These are phyloP conservation scores for Neolentinus lepideus DNA, from an alignment of 1,284 basidiomycete genomes.

Conservation along the genomic window DNA sequence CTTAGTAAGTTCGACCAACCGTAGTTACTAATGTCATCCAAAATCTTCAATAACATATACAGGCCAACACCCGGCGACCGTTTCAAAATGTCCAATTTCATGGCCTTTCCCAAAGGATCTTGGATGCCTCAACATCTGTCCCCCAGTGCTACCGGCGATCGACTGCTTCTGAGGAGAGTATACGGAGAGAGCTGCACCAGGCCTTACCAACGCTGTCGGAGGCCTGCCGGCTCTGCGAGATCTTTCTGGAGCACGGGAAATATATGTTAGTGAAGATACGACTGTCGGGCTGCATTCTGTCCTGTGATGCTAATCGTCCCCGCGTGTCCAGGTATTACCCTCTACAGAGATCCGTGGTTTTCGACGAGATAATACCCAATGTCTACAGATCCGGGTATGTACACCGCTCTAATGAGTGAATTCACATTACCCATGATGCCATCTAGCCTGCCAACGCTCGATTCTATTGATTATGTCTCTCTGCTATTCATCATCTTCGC, in stretches of 20 bases:
- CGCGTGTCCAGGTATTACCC: conserved; percentile 19
- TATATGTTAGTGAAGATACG: conserved; percentile 31
- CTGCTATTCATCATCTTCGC: conserved; percentile 46
- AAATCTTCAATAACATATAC: neutral
- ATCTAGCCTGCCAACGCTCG: neutral
- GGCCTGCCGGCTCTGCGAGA: conserved; percentile 44
- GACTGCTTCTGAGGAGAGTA: neutral
- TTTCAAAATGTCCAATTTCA: conserved; percentile 7
- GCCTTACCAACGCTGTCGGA: conserved; percentile 44
- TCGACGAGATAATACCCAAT: conserved; percentile 39
- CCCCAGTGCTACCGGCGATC: neutral
- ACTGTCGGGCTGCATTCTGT: neutral
- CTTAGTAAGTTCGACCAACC: conserved; percentile 33
- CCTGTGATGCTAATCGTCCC: too few relatives aligned
- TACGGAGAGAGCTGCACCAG: conserved; percentile 31
- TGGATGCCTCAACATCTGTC: conserved; percentile 14
- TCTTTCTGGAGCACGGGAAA: conserved; percentile 46
- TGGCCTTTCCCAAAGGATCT: conserved; percentile 15
- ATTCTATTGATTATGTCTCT: conserved; percentile 29
- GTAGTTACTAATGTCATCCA: neutral
- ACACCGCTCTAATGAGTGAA: neutral
- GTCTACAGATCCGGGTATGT: conserved; percentile 31
- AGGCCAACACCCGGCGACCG: neutral
- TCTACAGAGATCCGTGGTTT: conserved; percentile 23
- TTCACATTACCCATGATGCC: neutral